phyloP scores from a whole-genome alignment of 768 basidiomycete species.

The Termitomyces sp. region DNA sequence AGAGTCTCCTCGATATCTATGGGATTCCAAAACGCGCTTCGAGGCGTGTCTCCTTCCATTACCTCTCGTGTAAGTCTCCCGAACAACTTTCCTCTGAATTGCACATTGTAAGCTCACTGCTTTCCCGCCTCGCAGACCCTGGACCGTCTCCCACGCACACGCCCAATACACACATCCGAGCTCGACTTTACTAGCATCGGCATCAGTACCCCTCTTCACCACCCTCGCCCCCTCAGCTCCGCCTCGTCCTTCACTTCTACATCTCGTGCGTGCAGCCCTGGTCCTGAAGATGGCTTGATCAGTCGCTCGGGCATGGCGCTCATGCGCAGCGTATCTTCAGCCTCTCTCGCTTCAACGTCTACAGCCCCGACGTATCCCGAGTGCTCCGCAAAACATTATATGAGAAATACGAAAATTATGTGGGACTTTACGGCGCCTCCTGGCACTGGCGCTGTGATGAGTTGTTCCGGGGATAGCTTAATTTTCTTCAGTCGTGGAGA shows the following conservation, averaged over 20 bases:
- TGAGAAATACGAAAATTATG: conserved; percentile 19
- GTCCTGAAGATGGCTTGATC: conserved; percentile 18
- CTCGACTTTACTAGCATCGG: not conserved
- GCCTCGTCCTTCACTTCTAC: conserved; percentile 21
- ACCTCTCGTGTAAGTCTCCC: not conserved
- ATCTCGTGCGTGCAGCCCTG: conserved; percentile 21
- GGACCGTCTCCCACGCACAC: not conserved
- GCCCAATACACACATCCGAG: not conserved
- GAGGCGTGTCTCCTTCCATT: not conserved
- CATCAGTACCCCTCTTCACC: conserved; percentile 1
- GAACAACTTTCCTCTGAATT: not conserved
- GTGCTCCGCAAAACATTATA: conserved; percentile 27
- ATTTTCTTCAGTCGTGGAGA: conserved; percentile 51
- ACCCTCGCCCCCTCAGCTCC: conserved; percentile 16
- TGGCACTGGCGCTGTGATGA: conserved; percentile 21
- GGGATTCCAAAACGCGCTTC: not conserved
- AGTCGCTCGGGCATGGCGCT: conserved; percentile 19
- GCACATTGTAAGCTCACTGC: not conserved
- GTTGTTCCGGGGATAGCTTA: conserved; percentile 38
- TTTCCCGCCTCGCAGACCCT: not conserved
- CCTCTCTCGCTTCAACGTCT: conserved; percentile 21
- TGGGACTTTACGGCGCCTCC: not conserved
- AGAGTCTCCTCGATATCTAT: conserved; percentile 20
- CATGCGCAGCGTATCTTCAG: conserved; percentile 28
- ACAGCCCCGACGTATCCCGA: conserved; percentile 25